phyloP scores from a whole-genome alignment of 1,139 yeast genomes.

The Hyphopichia buzzinii region DNA sequence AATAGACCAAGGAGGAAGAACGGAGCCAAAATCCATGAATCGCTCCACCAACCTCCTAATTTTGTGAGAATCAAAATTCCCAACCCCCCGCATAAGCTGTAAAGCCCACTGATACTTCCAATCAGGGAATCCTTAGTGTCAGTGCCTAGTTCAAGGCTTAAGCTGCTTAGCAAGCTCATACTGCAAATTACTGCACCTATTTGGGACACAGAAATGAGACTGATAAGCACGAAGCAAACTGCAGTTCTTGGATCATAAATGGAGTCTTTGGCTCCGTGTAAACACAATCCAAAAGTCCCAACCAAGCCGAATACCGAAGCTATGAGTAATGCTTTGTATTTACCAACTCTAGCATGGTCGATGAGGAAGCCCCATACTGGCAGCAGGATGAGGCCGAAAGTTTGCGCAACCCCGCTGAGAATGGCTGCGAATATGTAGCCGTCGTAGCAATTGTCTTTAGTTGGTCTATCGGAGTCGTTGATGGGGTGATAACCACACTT shows the following conservation, averaged over 20 bases:
- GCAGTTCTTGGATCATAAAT: slow-evolving; percentile 36
- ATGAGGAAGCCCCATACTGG: slow-evolving; percentile 62
- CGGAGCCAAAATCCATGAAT: slow-evolving; percentile 57
- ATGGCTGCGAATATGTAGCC: slow-evolving; percentile 68
- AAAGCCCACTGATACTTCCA: slow-evolving; percentile 70
- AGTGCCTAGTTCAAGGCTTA: slow-evolving; percentile 14
- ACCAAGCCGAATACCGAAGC: slow-evolving; percentile 43
- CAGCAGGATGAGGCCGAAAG: slow-evolving; percentile 55
- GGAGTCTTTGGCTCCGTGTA: slow-evolving; percentile 12
- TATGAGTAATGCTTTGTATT: slow-evolving; percentile 16
- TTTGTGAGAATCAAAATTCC: slow-evolving; percentile 62
- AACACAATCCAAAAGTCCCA: slow-evolving; percentile 34
- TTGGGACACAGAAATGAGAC: slow-evolving; percentile 42
- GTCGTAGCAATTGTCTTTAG: slow-evolving; percentile 51
- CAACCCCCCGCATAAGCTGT: slow-evolving; percentile 65
- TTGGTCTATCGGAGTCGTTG: slow-evolving; percentile 23
- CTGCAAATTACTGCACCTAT: slow-evolving; percentile 58
- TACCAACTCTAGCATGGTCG: slow-evolving; percentile 44
- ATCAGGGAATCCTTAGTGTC: slow-evolving; percentile 20
- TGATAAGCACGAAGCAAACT: slow-evolving; percentile 28
- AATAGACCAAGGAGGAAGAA: slow-evolving; percentile 53
- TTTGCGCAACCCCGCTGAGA: slow-evolving; percentile 63
- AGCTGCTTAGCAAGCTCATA: slow-evolving; percentile 40
- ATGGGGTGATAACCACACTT: slow-evolving; percentile 33
- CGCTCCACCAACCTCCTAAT: slow-evolving; percentile 63